A percentile compares a stretch with the other conserved stretches of the same genome.
These are phyloP conservation scores for Funneliformis geosporum DNA, from an alignment of 192 early-diverging fungal species.

Conservation along the genomic window DNA sequence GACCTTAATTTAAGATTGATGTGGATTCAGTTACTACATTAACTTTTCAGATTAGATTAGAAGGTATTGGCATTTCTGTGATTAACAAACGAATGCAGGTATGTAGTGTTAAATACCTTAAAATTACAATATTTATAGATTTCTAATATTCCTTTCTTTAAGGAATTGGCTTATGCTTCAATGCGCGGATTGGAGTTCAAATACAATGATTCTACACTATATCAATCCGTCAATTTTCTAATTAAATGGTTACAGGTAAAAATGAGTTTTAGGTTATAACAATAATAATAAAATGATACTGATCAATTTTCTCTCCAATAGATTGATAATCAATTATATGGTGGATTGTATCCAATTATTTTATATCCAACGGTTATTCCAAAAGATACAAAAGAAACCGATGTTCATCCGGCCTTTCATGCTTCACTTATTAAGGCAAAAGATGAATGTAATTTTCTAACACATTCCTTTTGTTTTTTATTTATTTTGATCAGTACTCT, in stretches of 20 bases:
- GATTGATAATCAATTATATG: constrained; percentile 95
- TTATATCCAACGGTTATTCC: constrained; percentile 89
- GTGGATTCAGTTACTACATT: constrained; percentile 52
- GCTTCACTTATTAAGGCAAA: constrained; percentile 83
- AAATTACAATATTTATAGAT: not conserved
- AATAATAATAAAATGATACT: not conserved
- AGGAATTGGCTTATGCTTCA: constrained; percentile 87
- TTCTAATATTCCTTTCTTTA: not conserved
- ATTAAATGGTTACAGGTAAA: constrained; percentile 87
- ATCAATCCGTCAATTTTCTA: constrained; percentile 74
- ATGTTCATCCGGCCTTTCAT: constrained; percentile 62
- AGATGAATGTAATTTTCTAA: constrained; percentile 65
- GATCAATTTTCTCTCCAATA: constrained; percentile 41
- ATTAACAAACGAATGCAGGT: constrained; percentile 74
- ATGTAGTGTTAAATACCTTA: not conserved
- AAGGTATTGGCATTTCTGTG: constrained; percentile 90
- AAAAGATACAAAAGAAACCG: constrained; percentile 63
- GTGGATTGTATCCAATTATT: constrained; percentile 86
- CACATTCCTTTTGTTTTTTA: not conserved
- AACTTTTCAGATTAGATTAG: constrained; percentile 73
- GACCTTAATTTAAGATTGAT: constrained; percentile 57
- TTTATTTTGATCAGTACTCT: not conserved
- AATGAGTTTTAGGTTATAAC: not conserved
- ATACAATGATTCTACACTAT: constrained; percentile 78
- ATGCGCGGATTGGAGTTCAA: constrained; percentile 75